Conservation (phyloP, 2,329 filamentous ascomycete genomes). For the Clonostachys sp. region DNA sequence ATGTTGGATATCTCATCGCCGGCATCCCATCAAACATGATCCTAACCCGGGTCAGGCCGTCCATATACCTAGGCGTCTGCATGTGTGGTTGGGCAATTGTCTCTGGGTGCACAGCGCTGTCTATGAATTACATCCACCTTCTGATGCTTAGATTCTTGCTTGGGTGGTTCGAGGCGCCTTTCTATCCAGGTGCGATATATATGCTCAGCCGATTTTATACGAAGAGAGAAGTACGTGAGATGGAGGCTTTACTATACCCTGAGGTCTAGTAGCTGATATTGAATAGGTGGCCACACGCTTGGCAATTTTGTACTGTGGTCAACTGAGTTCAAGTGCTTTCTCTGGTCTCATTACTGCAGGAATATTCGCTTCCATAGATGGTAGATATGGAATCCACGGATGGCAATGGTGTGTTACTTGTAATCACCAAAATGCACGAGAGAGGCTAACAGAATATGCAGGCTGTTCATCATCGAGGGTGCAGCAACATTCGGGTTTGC, state of each 20-base stretch:
- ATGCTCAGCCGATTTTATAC: conserved; percentile 51
- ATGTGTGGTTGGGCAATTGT: conserved; percentile 38
- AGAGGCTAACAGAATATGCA: too few relatives aligned
- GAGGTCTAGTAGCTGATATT: too few relatives aligned
- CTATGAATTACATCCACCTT: conserved; percentile 33
- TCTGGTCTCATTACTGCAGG: too few relatives aligned
- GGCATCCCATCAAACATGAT: conserved; percentile 50
- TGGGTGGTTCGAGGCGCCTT: conserved; percentile 49
- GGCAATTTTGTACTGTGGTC: too few relatives aligned
- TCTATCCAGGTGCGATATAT: conserved; percentile 35
- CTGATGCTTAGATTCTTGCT: conserved; percentile 36
- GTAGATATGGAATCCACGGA: too few relatives aligned
- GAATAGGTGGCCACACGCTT: too few relatives aligned
- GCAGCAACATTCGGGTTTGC: too few relatives aligned
- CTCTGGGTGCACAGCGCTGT: conserved; percentile 29
- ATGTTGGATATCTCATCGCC: conserved; percentile 45
- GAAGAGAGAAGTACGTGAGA: conserved; percentile 34
- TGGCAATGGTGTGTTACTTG: too few relatives aligned
- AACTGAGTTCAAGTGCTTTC: too few relatives aligned
- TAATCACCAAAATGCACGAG: too few relatives aligned
- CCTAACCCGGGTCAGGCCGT: conserved; percentile 41
- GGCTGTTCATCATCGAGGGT: too few relatives aligned
- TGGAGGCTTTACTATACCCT: conserved; percentile 35
- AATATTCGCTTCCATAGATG: too few relatives aligned
- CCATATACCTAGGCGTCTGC: conserved; percentile 40